Conservation (phyloP, 2,329 filamentous ascomycete species). For the Claviceps pazoutovae region DNA sequence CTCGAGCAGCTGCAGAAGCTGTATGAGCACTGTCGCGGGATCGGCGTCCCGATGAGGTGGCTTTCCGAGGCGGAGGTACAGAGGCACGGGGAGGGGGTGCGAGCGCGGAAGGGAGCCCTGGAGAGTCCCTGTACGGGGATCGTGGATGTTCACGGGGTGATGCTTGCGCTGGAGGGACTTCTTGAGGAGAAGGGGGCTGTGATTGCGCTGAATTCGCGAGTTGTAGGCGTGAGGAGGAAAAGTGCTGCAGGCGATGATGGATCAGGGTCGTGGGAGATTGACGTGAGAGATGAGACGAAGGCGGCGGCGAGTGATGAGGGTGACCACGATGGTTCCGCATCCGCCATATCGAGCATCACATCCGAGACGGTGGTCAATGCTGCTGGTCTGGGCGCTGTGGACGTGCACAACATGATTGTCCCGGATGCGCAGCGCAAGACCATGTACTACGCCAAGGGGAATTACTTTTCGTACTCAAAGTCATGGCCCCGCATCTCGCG, state of each 20-base stretch:
- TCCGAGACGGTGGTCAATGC: constrained; percentile 70
- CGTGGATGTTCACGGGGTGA: constrained; percentile 72
- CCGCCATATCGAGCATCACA: constrained; percentile 45
- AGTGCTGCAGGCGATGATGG: constrained; percentile 20
- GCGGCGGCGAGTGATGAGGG: constrained; percentile 28
- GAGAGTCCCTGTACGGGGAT: constrained; percentile 82
- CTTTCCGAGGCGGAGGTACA: constrained; percentile 48
- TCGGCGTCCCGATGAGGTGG: constrained; percentile 58
- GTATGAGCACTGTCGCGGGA: constrained; percentile 27
- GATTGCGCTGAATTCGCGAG: constrained; percentile 53
- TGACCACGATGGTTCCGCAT: constrained; percentile 17
- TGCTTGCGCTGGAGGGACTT: constrained; percentile 63
- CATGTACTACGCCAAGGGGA: constrained; percentile 82
- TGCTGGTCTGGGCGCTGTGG: constrained; percentile 66
- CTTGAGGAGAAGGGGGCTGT: constrained; percentile 63
- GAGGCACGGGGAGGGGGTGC: constrained; percentile 59
- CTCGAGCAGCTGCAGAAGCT: constrained; percentile 44
- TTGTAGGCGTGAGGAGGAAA: constrained; percentile 46
- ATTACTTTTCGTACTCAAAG: constrained; percentile 75
- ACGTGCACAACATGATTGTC: constrained; percentile 70
- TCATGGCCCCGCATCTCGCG: constrained; percentile 50
- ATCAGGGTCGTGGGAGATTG: constrained; percentile 49
- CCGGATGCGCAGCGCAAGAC: constrained; percentile 38
- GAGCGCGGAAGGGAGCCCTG: constrained; percentile 58
- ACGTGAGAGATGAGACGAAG: constrained; percentile 20